Evolutionary conservation across 345 rosid species (phyloP), one percentile per base, ranked within the genome.

Genomic region (Rhizophora mangle): DNA sequence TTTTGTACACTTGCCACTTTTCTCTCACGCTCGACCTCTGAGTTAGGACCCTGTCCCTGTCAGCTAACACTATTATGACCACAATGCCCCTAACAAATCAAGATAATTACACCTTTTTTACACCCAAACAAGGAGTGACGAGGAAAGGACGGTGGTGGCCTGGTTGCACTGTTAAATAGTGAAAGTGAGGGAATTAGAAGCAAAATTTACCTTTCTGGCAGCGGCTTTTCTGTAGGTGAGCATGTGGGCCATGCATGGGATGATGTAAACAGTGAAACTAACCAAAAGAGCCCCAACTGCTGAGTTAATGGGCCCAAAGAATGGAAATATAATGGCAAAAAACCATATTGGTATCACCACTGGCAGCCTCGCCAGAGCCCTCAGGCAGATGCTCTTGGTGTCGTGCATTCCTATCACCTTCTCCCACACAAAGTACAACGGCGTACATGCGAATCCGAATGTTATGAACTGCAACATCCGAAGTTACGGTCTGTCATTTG

Each of bases 321-420:
- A 95, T 0, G 99, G 99, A 89, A 96, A 96, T 60, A 96, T 92
- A 10, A 96, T 96, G 27, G 99, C 99, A 60, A 96, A 79, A 73
- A 96, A 96, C 99, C 99, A 96, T 31, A 96, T 96, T 0, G 99
- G 99, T 15, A 96, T 85, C 60, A 96, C 99, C 56, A 96, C 98
- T 1, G 99, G 99, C 27, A 96, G 82, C 64, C 99, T 71, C 1
- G 97, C 97, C 1, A 96, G 81, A 15, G 65, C 51, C 15, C 65
- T 36, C 15, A 36, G 29, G 65, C 19, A 62, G 36, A 62, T 36
- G 51, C 51, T 36, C 27, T 62, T 62, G 8, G 51, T 62, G 49
- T 62, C 65, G n/a, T 62, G 65, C 29, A 62, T 21, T 13, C 65
- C 51, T n/a, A 62, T 62, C 18, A 62, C 49, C 51, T 62, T 62